phyloP scores from a whole-genome alignment of 768 basidiomycete genomes.

The Macrolepiota dolichaula region DNA sequence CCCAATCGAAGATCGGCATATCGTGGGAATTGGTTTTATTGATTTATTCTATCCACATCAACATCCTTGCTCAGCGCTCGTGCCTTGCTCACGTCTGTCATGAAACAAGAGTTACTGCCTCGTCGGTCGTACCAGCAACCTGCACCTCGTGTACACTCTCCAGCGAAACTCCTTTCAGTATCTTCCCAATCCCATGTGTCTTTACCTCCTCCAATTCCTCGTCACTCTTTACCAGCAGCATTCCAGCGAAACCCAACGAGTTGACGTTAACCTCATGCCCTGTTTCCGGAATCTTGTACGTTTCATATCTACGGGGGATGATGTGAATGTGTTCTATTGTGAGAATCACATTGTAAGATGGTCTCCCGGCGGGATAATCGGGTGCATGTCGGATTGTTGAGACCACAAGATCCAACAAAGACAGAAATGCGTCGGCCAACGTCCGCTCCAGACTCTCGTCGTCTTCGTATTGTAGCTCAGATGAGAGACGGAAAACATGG shows the following conservation, averaged over 20 bases:
- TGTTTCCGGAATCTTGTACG: conserved; percentile 46
- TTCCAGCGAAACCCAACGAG: conserved; percentile 85
- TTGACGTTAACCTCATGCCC: conserved; percentile 72
- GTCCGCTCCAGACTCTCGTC: conserved; percentile 44
- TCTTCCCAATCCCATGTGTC: conserved; percentile 56
- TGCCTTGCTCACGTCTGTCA: not conserved
- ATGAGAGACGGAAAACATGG: conserved; percentile 64
- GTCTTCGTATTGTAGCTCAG: conserved; percentile 31
- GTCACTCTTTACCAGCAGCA: conserved; percentile 84
- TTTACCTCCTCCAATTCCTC: conserved; percentile 70
- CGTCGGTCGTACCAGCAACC: conserved; percentile 40
- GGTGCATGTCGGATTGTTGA: conserved; percentile 69
- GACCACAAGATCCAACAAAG: conserved; percentile 73
- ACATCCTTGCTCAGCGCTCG: not conserved
- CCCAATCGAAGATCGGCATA: not conserved
- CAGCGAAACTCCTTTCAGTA: conserved; percentile 63
- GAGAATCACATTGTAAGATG: conserved; percentile 82
- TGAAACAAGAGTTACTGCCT: conserved; percentile 8
- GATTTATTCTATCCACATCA: not conserved
- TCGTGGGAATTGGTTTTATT: conserved; percentile 1
- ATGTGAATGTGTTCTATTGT: conserved; percentile 83
- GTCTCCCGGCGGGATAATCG: conserved; percentile 56
- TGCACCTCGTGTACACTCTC: conserved; percentile 68
- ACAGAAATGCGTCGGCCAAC: conserved; percentile 61
- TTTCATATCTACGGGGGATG: conserved; percentile 72